phyloP scores from a whole-genome alignment of 2,329 filamentous ascomycete genomes.

The Sclerotinia spermophila region DNA sequence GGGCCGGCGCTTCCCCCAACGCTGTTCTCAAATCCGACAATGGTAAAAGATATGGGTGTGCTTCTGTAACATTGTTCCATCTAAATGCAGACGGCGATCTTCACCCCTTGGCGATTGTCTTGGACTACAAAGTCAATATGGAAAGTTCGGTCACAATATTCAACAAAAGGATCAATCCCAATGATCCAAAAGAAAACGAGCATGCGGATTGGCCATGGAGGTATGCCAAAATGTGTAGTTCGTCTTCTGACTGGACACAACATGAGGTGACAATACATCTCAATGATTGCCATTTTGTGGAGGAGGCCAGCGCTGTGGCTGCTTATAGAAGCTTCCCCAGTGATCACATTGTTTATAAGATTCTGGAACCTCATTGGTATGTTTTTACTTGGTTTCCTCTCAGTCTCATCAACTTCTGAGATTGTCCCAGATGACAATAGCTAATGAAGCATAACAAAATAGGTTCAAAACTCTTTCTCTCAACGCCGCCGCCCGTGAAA shows the following conservation, averaged over 20 bases:
- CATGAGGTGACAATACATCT: constrained; percentile 20
- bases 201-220: constrained; percentile 49
- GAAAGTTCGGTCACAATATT: constrained; percentile 47
- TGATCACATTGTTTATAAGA: constrained; percentile 18
- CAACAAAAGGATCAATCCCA: constrained; percentile 43
- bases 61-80: constrained; percentile 44
- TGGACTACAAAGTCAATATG: constrained; percentile 45
- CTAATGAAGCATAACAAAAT: neutral
- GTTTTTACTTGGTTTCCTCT: neutral
- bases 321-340: constrained; percentile 17
- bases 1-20: constrained; percentile 8
- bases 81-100: constrained; percentile 44
- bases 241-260: constrained; percentile 9
- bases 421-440: neutral
- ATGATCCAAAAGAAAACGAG: constrained; percentile 37
- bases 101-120: constrained; percentile 47
- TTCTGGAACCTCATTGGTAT: constrained; percentile 20
- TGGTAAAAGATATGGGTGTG: constrained; percentile 34
- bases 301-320: constrained; percentile 17
- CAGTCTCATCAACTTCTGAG: no score
- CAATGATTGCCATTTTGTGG: constrained; percentile 20
- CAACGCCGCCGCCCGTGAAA: constrained; percentile 10
- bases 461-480: constrained; percentile 19
- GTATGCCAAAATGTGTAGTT: constrained; percentile 19
- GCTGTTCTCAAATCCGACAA: constrained; percentile 19